Evolutionary conservation across 768 basidiomycete genomes (phyloP).

Genomic region (Boletus tylopilopsis): DNA sequence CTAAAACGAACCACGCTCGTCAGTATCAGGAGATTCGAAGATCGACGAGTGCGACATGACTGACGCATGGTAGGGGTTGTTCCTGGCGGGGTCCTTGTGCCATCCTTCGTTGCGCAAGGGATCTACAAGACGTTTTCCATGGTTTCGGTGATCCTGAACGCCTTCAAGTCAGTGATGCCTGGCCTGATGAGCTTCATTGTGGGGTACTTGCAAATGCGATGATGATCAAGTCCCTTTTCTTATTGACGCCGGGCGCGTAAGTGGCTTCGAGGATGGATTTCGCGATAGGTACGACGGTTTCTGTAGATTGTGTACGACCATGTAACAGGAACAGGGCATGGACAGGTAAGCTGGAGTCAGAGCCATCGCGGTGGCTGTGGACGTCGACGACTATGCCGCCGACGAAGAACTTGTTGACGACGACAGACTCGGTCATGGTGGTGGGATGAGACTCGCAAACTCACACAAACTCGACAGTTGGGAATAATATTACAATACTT

Average conservation of each 20-base stretch:
- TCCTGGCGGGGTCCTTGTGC: slow-evolving; percentile 19
- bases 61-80: slow-evolving; percentile 29
- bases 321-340: slow-evolving; percentile 29
- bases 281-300: slow-evolving; percentile 13
- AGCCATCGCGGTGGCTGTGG: slow-evolving; percentile 17
- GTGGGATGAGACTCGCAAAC: neutral
- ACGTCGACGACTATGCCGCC: slow-evolving; percentile 28
- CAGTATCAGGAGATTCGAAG: neutral
- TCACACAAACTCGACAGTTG: neutral
- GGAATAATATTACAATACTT: too few relatives aligned
- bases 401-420: slow-evolving; percentile 13
- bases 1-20: slow-evolving; percentile 11
- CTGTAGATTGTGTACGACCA: slow-evolving; percentile 18
- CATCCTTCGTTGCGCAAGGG: slow-evolving; percentile 23
- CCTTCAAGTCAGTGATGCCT: neutral
- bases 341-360: slow-evolving; percentile 19
- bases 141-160: slow-evolving; percentile 31
- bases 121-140: slow-evolving; percentile 26
- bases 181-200: neutral
- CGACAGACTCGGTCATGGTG: slow-evolving; percentile 18
- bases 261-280: slow-evolving; percentile 19
- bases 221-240: slow-evolving; percentile 26
- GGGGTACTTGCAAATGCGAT: slow-evolving; percentile 24
- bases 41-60: slow-evolving; percentile 2
- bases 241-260: slow-evolving; percentile 12